These are phyloP conservation scores for Arachis stenosperma DNA, from an alignment of 306 rosid genomes.

Conservation along the genomic window DNA sequence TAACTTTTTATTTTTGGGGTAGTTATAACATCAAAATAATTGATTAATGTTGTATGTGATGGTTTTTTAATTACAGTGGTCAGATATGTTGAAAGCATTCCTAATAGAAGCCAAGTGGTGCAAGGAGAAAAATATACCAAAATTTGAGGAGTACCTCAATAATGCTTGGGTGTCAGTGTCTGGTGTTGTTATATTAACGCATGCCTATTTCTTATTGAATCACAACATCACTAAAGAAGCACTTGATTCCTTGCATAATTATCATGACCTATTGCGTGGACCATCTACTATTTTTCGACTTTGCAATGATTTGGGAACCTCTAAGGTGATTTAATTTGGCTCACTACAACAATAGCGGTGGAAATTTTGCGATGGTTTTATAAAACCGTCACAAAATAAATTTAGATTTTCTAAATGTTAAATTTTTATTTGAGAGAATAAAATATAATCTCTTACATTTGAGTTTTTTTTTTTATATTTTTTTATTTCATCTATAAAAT, in stretches of 20 bases:
- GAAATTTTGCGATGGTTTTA: too few species aligned
- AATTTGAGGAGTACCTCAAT: constrained; percentile 49
- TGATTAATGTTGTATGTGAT: not conserved
- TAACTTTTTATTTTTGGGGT: too few species aligned
- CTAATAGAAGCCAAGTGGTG: constrained; percentile 59
- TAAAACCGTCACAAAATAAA: too few species aligned
- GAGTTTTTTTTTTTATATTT: too few species aligned
- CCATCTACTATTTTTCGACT: constrained; percentile 61
- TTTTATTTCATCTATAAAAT: too few species aligned
- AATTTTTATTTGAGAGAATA: too few species aligned
- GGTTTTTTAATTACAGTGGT: constrained; percentile 46
- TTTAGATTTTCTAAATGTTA: too few species aligned
- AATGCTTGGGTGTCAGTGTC: constrained; percentile 59
- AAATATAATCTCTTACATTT: too few species aligned
- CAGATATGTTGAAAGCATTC: constrained; percentile 59
- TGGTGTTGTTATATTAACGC: constrained; percentile 41
- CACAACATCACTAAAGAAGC: constrained; percentile 45
- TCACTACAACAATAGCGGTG: not conserved
- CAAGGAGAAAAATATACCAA: constrained; percentile 40
- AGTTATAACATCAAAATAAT: not conserved
- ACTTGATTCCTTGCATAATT: constrained; percentile 38
- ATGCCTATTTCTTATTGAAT: constrained; percentile 47
- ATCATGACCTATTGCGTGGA: constrained; percentile 38
- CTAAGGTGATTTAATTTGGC: constrained; percentile 41
- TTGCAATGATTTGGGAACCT: constrained; percentile 63